A percentile compares a stretch with the other conserved stretches of the same genome.
These are phyloP conservation scores for Populus hybrid DNA, from an alignment of 441 rosid species.

Conservation along the genomic window DNA sequence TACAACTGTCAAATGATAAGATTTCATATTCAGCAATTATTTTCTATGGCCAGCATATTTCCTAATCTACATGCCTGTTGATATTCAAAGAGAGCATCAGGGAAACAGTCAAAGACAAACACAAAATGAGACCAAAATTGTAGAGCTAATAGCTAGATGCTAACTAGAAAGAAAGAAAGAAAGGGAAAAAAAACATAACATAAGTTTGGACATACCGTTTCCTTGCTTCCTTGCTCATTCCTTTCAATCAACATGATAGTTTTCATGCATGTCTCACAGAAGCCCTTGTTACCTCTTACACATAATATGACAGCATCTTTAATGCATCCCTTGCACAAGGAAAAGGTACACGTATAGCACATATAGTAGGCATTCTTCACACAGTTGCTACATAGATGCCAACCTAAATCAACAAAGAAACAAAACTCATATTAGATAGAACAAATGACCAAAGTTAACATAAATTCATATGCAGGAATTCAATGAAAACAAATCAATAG, in stretches of 20 bases:
- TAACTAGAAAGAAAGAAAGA: constrained; percentile 49
- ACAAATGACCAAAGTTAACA: not conserved
- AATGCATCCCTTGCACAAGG: constrained; percentile 84
- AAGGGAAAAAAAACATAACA: not conserved
- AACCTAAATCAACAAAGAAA: constrained; percentile 51
- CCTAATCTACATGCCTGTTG: not conserved
- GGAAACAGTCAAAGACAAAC: not conserved
- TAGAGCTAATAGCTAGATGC: constrained; percentile 40
- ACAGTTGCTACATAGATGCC: constrained; percentile 95
- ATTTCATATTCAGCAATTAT: not conserved
- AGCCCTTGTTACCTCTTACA: constrained; percentile 85
- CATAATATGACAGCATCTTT: constrained; percentile 69
- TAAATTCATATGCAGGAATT: constrained; percentile 5
- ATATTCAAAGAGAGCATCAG: not conserved
- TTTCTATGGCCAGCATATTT: not conserved
- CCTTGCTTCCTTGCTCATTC: constrained; percentile 49
- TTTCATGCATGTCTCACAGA: constrained; percentile 88
- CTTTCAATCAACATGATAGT: constrained; percentile 76
- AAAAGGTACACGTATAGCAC: constrained; percentile 92
- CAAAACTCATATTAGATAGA: constrained; percentile 17
- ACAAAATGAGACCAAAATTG: constrained; percentile 2
- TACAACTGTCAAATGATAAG: too few relatives aligned
- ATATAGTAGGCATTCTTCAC: constrained; percentile 76
- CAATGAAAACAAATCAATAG: constrained; percentile 5
- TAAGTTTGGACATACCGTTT: constrained; percentile 37